Conservation (phyloP, 2,329 filamentous ascomycete species). For the Pseudocercospora vitis region DNA sequence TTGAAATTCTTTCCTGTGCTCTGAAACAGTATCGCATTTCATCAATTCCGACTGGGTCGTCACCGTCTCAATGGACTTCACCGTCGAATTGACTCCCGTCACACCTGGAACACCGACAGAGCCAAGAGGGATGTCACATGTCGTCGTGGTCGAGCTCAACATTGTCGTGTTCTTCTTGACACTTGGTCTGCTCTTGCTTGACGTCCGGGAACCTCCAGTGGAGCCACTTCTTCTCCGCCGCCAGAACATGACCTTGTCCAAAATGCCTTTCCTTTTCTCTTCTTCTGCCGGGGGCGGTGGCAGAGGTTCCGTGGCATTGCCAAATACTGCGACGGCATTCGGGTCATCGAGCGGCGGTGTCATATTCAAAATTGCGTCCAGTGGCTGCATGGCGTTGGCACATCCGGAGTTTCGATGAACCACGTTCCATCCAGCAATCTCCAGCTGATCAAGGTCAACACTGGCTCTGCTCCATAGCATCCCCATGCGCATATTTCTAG, state of each 20-base stretch:
- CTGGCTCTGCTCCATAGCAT: conserved; percentile 7
- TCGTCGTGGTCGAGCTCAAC: not conserved
- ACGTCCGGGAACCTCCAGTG: not conserved
- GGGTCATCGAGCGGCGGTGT: not conserved
- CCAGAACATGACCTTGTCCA: not conserved
- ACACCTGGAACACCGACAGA: not conserved
- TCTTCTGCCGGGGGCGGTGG: not conserved
- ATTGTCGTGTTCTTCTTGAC: not conserved
- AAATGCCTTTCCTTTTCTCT: not conserved
- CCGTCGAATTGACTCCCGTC: not conserved
- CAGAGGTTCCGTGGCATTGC: not conserved
- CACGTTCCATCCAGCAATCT: conserved; percentile 5
- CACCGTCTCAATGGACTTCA: conserved; percentile 1
- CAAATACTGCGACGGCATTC: not conserved
- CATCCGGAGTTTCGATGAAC: not conserved
- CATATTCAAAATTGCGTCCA: not conserved
- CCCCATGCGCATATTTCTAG: conserved; percentile 1
- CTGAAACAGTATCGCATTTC: not conserved
- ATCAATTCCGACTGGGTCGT: not conserved
- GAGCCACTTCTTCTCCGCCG: not conserved
- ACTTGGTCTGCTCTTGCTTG: not conserved
- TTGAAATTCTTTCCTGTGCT: not conserved
- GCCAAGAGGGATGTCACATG: not conserved
- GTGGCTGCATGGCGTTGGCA: not conserved
- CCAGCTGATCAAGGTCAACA: conserved; percentile 5